Base-by-base conservation (phyloP, 2,329 filamentous ascomycete genomes). In the Cytospora chrysosperma region DNA sequence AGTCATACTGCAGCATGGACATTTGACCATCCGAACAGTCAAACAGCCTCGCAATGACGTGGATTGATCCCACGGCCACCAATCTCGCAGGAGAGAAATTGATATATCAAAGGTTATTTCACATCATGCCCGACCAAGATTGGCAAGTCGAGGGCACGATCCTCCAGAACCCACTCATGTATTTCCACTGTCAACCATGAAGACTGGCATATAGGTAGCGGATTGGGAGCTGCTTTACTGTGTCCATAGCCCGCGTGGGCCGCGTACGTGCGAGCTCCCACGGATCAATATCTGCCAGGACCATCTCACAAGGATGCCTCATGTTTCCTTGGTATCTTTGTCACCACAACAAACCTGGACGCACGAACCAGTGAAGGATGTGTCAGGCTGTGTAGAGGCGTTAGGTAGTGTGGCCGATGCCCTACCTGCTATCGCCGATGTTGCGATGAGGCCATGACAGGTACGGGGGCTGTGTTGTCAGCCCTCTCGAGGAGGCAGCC, bases 401-500 rank as follows among this genome's bases (percentile, higher is more conserved):
- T n/a, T 47, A 13, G 17, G 19, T 10, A 3, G n/a, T 10, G n/a
- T 9, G 12, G 40, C 10, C 40, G 40, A 47, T 21, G 40, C n/a
- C n/a, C 21, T 21, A 47, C 5, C n/a, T 47, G n/a, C 4, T 6
- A 4, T 21, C 19, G 9, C 4, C 40, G 17, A 2, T 12, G 6
- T 8, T 24, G 8, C 8, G 24, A 12, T 47, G n/a, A 21, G 40
- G 40, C n/a, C 28, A 51, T 52, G 61, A 57, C 47, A 43, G 53
- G 43, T 47, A 64, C 64, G 64, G 61, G 63, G 64, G 64, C 64
- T 66, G 57, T 54, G 28, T 56, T 66, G 27, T 64, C 64, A 66
- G 61, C 61, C 64, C 61, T 66, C 27, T 28, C 51, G 30, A 37
- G 43, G 27, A 55, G 53, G 50, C 26, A 49, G 55, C 54, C 64